Evolutionary conservation across 805 yeast species (phyloP), one percentile per base, ranked within the genome.

Genomic region (Yarrowia deformans): DNA sequence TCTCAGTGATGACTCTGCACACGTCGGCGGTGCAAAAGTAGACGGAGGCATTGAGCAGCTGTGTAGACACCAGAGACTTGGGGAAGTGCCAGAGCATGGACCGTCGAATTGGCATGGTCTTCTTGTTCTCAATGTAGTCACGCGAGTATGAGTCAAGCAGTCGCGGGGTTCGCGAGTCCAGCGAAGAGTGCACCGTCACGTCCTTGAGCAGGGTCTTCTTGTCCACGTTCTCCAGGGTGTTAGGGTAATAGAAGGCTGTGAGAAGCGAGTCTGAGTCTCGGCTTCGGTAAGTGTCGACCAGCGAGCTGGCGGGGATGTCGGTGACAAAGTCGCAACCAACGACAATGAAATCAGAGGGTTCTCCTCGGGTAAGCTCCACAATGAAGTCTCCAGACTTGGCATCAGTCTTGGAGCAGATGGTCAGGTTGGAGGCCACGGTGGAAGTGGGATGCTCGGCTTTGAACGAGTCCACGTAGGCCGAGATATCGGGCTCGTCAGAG

Each of bases 241-340:
- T 93, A 71, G 84, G 82, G 81, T 93, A 93, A 76, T 87, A 87
- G n/a, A 91, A 86, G 45, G 90, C 83, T 4, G 78, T 72, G 79
- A 92, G 82, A 8, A 96, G 95, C 71, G 90, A 91, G 37, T 82
- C 79, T 49, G 85, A 89, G 29, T 85, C 86, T 74, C 88, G 87
- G 72, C 88, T 88, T 74, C 97, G 83, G 77, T 88, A 93, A 64
- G 89, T 90, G 75, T 94, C 97, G 55, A 93, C 87, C 40, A 95
- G 83, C 19, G 89, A 89, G 74, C 91, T 94, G 12, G 98, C 97
- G 3, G 97, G 97, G 46, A 94, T 81, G 76, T 93, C 94, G 1
- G 98, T 93, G 68, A 96, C 83, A 76, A 95, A 91, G 78, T 96
- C 99, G 80, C 98, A 94, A 8, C 98, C 98, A 69, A 95, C 79